Base-by-base conservation (phyloP, 73 alveolate species). In the Paramecium primaurelia region DNA sequence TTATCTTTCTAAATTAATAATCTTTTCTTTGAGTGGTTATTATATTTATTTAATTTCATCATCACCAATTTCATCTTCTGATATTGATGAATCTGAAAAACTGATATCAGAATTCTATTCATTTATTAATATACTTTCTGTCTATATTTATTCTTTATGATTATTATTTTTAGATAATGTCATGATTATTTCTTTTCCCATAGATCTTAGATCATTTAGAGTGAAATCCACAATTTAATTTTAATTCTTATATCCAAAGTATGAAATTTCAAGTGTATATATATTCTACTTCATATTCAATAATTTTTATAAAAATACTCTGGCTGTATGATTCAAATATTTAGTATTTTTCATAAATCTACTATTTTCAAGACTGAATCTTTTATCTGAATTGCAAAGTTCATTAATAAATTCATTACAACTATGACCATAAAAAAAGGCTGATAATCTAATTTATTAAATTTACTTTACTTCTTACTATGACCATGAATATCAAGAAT, bases 401-500 rank as follows among this genome's bases (percentile, higher is more conserved):
- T 40, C 44, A 32, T 10, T 42, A 11, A 80, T 45, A 32, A 32
- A 80, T 45, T 40, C 44, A 22, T 42, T 45, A n/a, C 42, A 44
- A 26, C 59, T 92, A 32, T 94, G 92, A 8, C 98, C 98, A 93
- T 93, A 95, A 58, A 94, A 88, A 85, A 95, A 95, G 30, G 83
- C 95, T 92, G 94, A 93, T 47, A 86, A 77, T 92, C 84, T 64
- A 64, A 64, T 32, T 64, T 64, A 49, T 25, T 32, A 32, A 0
- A 26, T 25, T 32, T 10, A 14, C 1, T 1, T 28, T 40, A 64
- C 84, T 93, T 93, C 71, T 94, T 95, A 30, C 95, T 86, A 68
- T 95, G 98, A 2, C 97, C 98, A 92, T 95, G 98, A 83, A 95
- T 91, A 85, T 95, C 98, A 34, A 95, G 69, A 25, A 93, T 86